These are phyloP conservation scores for Megacollybia platyphylla DNA, from an alignment of 1,284 basidiomycete species.

Conservation along the genomic window DNA sequence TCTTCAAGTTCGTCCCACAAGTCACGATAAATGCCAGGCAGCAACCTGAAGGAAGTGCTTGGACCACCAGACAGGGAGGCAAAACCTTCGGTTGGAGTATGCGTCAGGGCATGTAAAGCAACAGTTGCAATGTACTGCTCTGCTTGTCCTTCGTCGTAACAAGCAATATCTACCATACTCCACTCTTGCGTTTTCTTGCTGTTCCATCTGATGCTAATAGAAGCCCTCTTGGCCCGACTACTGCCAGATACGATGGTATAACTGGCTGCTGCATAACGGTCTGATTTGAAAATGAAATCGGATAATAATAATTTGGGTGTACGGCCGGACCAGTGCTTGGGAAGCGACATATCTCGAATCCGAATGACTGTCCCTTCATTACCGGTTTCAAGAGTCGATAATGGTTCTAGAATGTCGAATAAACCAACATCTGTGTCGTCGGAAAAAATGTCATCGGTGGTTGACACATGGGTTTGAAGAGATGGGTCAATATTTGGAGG, in stretches of 20 bases:
- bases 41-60: slow-evolving; percentile 52
- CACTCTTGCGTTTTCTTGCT: slow-evolving; percentile 54
- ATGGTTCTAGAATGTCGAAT: slow-evolving; percentile 69
- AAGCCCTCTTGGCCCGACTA: slow-evolving; percentile 62
- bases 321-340: slow-evolving; percentile 71
- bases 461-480: slow-evolving; percentile 3
- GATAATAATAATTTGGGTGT: slow-evolving; percentile 60
- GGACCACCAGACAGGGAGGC: slow-evolving; percentile 29
- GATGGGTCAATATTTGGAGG: slow-evolving; percentile 11
- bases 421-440: slow-evolving; percentile 55
- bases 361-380: slow-evolving; percentile 42
- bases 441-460: slow-evolving; percentile 33
- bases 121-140: slow-evolving; percentile 87
- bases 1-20: slow-evolving; percentile 89
- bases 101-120: slow-evolving; percentile 70
- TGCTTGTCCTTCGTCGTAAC: slow-evolving; percentile 68
- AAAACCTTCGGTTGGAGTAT: slow-evolving; percentile 51
- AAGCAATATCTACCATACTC: slow-evolving; percentile 81
- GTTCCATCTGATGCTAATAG: slow-evolving; percentile 65
- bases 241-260: slow-evolving; percentile 54
- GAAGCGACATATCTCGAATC: slow-evolving; percentile 67
- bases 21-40: slow-evolving; percentile 80
- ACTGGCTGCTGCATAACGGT: slow-evolving; percentile 64
- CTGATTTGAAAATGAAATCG: slow-evolving; percentile 53
- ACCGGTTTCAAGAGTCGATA: slow-evolving; percentile 38